A percentile compares a stretch with the other conserved stretches of the same genome.
Evolutionary conservation across 495 filamentous ascomycete species (phyloP).

Genomic region (Achaetomiella virescens): DNA sequence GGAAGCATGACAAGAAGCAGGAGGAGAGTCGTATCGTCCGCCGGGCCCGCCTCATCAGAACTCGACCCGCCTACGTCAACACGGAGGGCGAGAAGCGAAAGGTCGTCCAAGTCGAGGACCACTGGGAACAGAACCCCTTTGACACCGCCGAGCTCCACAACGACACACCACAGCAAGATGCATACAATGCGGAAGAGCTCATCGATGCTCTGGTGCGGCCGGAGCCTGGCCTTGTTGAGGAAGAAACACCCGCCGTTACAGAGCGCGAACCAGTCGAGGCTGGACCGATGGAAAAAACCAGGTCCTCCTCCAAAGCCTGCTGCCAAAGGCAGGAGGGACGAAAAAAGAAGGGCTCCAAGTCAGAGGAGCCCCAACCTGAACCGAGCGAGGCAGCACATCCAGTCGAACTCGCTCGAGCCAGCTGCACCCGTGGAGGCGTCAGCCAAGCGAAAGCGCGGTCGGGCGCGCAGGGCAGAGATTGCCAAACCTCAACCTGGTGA

Average conservation of each 20-base stretch:
- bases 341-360: slow-evolving; percentile 3
- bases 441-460: slow-evolving; percentile 17
- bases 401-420: not conserved
- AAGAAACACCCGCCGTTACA: not conserved
- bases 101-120: not conserved
- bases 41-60: not conserved
- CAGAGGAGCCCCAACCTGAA: not conserved
- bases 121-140: not conserved
- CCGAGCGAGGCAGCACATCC: not conserved
- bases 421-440: not conserved
- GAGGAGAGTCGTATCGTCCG: not conserved
- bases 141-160: not conserved
- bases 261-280: not conserved
- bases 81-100: slow-evolving; percentile 10
- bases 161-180: not conserved
- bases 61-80: slow-evolving; percentile 3
- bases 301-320: not conserved
- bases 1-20: slow-evolving; percentile 1
- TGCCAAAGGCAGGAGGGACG: slow-evolving; percentile 1
- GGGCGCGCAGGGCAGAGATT: slow-evolving; percentile 11
- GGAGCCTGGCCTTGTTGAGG: not conserved
- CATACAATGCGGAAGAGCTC: not conserved
- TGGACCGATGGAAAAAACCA: not conserved
- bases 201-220: not conserved
- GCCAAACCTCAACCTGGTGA: not conserved